Evolutionary conservation across 768 basidiomycete species (phyloP).

Genomic region (Tremella yokohamensis): DNA sequence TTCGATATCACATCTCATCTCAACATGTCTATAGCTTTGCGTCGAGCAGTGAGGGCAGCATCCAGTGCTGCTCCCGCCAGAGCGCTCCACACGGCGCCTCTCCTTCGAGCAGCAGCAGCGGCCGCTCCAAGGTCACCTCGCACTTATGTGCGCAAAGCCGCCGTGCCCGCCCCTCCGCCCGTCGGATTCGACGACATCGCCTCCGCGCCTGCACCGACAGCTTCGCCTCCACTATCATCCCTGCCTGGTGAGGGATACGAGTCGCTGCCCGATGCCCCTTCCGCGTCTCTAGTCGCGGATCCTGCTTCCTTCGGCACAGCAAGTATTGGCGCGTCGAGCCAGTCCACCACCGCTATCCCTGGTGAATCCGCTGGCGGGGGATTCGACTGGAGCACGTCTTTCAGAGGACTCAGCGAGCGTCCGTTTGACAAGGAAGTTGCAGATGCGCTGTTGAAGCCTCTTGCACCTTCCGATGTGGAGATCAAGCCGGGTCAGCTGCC

Average conservation of each 20-base stretch:
- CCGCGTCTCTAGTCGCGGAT: no score
- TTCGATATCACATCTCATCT: background rate
- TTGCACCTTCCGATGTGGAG: conserved; percentile 77
- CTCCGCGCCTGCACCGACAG: background rate
- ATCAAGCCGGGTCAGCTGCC: conserved; percentile 77
- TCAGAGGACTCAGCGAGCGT: conserved; percentile 69
- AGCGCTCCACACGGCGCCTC: background rate
- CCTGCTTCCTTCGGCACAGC: no score
- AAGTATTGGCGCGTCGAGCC: no score
- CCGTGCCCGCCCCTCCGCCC: background rate
- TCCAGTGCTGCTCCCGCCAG: background rate
- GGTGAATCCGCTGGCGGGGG: background rate
- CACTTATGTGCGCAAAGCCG: conserved; percentile 1
- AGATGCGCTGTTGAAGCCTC: conserved; percentile 67
- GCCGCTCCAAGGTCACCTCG: background rate
- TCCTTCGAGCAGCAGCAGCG: background rate
- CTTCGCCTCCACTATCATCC: conserved; percentile 25
- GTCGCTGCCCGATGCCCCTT: conserved; percentile 13
- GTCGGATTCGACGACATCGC: background rate
- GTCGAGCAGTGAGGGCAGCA: no score
- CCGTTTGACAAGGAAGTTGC: conserved; percentile 75
- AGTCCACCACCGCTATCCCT: background rate
- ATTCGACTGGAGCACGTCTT: conserved; percentile 78
- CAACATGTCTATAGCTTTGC: no score
- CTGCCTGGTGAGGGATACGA: background rate